phyloP scores from a whole-genome alignment of 805 yeast genomes.

The Saturnispora dispora region DNA sequence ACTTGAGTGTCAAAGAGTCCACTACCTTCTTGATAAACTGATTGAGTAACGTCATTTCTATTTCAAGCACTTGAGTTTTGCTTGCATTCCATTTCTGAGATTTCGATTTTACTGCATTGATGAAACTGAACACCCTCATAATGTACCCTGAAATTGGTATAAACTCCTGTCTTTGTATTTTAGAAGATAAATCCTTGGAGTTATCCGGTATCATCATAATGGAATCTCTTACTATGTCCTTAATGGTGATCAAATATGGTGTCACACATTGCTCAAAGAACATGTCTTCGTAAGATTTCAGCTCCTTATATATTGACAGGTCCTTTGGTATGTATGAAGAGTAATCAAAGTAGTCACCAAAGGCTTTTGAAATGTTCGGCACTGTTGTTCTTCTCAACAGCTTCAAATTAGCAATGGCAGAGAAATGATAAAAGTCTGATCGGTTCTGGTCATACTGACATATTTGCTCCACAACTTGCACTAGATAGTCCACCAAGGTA shows the following conservation, averaged over 20 bases:
- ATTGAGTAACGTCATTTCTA: background rate
- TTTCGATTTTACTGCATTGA: slow-evolving; percentile 23
- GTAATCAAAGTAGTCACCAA: slow-evolving; percentile 43
- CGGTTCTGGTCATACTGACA: slow-evolving; percentile 14
- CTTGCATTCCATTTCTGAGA: slow-evolving; percentile 9
- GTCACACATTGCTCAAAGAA: slow-evolving; percentile 46
- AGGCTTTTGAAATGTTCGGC: slow-evolving; percentile 39
- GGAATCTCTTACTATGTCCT: slow-evolving; percentile 33
- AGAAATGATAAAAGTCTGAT: slow-evolving; percentile 20
- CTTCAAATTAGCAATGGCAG: slow-evolving; percentile 45
- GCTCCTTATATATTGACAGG: slow-evolving; percentile 34
- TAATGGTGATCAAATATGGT: slow-evolving; percentile 35
- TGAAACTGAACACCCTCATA: slow-evolving; percentile 18
- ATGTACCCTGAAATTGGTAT: slow-evolving; percentile 18
- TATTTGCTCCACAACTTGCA: slow-evolving; percentile 29
- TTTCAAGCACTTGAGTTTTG: slow-evolving; percentile 2
- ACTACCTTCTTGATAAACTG: slow-evolving; percentile 3
- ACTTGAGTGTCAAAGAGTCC: slow-evolving; percentile 3
- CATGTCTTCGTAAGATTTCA: slow-evolving; percentile 42
- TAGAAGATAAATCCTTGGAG: slow-evolving; percentile 18
- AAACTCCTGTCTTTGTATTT: slow-evolving; percentile 30
- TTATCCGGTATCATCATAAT: slow-evolving; percentile 18
- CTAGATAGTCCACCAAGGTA: slow-evolving; percentile 33
- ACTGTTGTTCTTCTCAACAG: slow-evolving; percentile 37
- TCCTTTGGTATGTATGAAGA: slow-evolving; percentile 32